phyloP scores from a whole-genome alignment of 148 eudicot genomes.

The Cornus controversa region DNA sequence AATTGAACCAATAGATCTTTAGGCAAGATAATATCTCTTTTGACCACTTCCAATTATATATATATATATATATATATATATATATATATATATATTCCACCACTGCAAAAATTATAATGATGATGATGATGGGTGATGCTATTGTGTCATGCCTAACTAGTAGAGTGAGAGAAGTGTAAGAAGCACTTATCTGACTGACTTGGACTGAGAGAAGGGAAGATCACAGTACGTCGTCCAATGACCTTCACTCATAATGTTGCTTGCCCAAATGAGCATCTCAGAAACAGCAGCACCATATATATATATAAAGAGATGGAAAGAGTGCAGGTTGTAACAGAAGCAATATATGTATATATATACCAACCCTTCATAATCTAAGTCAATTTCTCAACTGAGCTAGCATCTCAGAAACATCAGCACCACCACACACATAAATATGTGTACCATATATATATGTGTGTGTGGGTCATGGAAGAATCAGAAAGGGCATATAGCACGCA shows the following conservation, averaged over 20 bases:
- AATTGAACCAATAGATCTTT: no score
- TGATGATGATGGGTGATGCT: no score
- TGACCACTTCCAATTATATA: background rate
- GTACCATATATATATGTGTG: background rate
- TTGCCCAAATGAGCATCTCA: constrained; percentile 35
- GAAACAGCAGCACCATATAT: constrained; percentile 3
- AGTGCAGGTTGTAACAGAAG: no score
- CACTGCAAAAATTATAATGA: background rate
- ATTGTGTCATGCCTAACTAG: background rate
- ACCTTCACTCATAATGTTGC: constrained; percentile 16
- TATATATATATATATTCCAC: background rate
- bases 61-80: no score
- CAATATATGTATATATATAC: no score
- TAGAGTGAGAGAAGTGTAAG: background rate
- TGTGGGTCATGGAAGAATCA: background rate
- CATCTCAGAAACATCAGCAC: constrained; percentile 20
- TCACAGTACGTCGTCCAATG: background rate
- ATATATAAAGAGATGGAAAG: no score
- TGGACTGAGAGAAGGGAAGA: background rate
- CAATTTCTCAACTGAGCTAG: constrained; percentile 6
- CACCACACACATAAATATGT: background rate
- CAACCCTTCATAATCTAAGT: no score
- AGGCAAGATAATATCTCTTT: no score
- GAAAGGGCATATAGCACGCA: background rate
- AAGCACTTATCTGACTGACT: background rate